Conservation (phyloP, 192 early-diverging fungal genomes). For the Helicostylum pulchrum region DNA sequence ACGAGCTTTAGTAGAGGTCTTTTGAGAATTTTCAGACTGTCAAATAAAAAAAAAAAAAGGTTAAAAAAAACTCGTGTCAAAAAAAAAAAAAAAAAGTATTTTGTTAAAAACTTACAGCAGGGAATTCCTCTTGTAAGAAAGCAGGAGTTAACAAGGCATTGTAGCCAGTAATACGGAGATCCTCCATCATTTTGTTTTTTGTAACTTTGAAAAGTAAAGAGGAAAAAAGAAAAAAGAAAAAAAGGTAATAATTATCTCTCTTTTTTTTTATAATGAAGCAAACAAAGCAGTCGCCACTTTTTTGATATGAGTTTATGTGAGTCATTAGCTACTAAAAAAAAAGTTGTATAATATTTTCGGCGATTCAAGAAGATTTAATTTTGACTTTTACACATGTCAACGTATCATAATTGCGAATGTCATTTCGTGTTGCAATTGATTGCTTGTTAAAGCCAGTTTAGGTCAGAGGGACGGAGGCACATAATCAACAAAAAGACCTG, state of each 20-base stretch:
- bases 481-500: no score
- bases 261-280: neutral
- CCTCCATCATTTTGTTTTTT: conserved; percentile 57
- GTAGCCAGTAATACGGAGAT: conserved; percentile 84
- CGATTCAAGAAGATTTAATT: conserved; percentile 1
- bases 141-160: conserved; percentile 91
- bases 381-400: neutral
- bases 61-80: neutral
- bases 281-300: neutral
- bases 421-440: neutral
- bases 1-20: conserved; percentile 48
- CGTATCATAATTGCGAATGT: neutral
- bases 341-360: neutral
- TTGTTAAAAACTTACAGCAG: conserved; percentile 61
- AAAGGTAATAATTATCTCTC: neutral
- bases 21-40: conserved; percentile 30
- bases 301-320: no score
- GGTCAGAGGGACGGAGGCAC: no score
- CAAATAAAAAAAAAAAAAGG: neutral
- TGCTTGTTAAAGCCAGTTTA: neutral
- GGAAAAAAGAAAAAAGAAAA: neutral
- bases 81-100: no score
- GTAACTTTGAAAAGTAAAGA: neutral
- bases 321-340: no score
- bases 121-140: conserved; percentile 82